Conservation (phyloP, 75 land plant genomes). For the Selaginella tamariscina region DNA sequence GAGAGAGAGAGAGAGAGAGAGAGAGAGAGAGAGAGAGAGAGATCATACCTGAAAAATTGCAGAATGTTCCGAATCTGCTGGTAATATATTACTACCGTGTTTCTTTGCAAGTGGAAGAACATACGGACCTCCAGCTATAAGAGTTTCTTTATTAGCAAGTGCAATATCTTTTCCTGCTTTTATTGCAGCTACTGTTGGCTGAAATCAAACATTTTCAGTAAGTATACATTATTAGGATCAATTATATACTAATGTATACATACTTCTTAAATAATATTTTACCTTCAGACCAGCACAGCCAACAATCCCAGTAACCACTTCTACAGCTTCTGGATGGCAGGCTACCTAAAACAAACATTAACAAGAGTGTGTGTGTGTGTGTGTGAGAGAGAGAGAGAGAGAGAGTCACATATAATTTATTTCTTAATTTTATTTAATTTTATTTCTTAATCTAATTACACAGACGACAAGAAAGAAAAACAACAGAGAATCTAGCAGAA, state of each 20-base stretch:
- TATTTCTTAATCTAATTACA: no score
- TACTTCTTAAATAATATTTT: no score
- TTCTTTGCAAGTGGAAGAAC: conserved; percentile 7
- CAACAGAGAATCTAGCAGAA: neutral
- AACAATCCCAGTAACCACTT: neutral
- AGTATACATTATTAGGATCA: no score
- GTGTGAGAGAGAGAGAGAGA: no score
- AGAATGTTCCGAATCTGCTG: conserved; percentile 2
- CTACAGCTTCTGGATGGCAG: neutral
- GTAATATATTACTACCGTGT: neutral
- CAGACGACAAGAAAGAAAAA: neutral
- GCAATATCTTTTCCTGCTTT: neutral
- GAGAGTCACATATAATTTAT: no score
- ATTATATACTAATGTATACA: no score
- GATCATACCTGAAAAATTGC: conserved; percentile 1
- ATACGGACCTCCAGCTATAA: conserved; percentile 9
- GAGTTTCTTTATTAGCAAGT: conserved; percentile 2
- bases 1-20: no score
- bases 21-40: no score
- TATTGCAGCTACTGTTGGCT: conserved; percentile 1
- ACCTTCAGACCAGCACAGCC: conserved; percentile 4
- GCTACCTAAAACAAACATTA: neutral
- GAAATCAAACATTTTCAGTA: no score
- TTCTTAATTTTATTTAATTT: no score
- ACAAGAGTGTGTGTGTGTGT: no score